Percentiles rank a stretch among this genome's conserved stretches.
phyloP scores from a whole-genome alignment of 2,329 filamentous ascomycete genomes.

The Rhynchosporium agropyri region DNA sequence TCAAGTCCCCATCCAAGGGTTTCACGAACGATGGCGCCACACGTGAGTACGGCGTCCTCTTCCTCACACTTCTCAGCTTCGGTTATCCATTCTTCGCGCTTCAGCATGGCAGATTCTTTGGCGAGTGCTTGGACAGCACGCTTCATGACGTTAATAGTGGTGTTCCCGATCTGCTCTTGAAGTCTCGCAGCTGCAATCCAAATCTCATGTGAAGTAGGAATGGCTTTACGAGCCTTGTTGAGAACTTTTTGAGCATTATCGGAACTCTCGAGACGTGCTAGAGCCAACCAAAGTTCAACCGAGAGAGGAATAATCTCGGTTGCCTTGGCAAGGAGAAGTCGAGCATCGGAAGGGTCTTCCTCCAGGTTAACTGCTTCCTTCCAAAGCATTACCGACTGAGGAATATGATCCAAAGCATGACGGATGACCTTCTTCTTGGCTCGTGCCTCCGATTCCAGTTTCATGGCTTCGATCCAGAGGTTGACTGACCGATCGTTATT shows the following conservation, averaged over 20 bases:
- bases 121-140: constrained; percentile 86
- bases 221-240: constrained; percentile 91
- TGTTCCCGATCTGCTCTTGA: constrained; percentile 83
- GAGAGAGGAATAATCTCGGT: constrained; percentile 94
- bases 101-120: constrained; percentile 93
- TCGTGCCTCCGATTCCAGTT: constrained; percentile 77
- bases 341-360: constrained; percentile 85
- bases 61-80: constrained; percentile 95
- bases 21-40: constrained; percentile 85
- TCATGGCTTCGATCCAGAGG: constrained; percentile 95
- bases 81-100: constrained; percentile 94
- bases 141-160: constrained; percentile 90
- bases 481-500: constrained; percentile 86
- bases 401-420: constrained; percentile 88
- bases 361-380: constrained; percentile 96
- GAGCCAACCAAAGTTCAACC: constrained; percentile 91
- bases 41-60: constrained; percentile 85
- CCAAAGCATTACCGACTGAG: constrained; percentile 95
- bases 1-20: constrained; percentile 92
- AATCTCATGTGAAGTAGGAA: constrained; percentile 90
- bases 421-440: constrained; percentile 92
- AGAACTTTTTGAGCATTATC: constrained; percentile 94
- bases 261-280: constrained; percentile 85
- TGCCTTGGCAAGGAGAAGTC: constrained; percentile 87
- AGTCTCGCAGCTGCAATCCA: constrained; percentile 94